These are phyloP conservation scores for Abortiporus biennis DNA, from an alignment of 1,284 basidiomycete species.

Conservation along the genomic window DNA sequence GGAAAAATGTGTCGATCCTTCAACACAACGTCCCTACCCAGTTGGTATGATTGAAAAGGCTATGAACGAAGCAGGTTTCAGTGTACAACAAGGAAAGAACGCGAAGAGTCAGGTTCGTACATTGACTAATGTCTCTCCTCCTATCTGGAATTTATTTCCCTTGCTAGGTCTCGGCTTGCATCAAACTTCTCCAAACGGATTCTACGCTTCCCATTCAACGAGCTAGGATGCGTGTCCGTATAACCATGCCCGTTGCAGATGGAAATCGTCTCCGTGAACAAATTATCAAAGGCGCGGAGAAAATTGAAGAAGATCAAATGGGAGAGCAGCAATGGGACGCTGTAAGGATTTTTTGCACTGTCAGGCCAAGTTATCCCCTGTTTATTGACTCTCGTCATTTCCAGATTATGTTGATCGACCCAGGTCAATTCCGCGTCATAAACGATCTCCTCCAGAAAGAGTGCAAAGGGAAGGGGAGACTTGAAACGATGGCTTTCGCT, in stretches of 20 bases:
- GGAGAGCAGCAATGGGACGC: constrained; percentile 81
- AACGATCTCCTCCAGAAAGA: constrained; percentile 89
- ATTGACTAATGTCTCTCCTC: constrained; percentile 1
- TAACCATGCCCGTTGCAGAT: constrained; percentile 75
- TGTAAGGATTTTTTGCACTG: constrained; percentile 34
- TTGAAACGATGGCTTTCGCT: constrained; percentile 79
- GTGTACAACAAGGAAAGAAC: constrained; percentile 82
- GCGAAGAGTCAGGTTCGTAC: constrained; percentile 82
- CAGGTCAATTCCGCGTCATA: constrained; percentile 84
- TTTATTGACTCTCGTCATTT: constrained; percentile 93
- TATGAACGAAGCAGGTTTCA: constrained; percentile 92
- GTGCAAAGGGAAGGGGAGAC: constrained; percentile 77
- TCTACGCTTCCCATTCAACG: constrained; percentile 88
- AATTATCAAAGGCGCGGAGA: constrained; percentile 71
- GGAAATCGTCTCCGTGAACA: constrained; percentile 70
- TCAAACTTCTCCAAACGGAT: constrained; percentile 77
- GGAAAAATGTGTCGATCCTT: constrained; percentile 93
- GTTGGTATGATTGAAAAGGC: constrained; percentile 98
- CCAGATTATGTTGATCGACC: constrained; percentile 90
- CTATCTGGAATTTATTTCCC: not conserved
- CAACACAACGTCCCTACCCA: constrained; percentile 85
- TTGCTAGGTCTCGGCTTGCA: constrained; percentile 84
- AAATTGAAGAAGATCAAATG: constrained; percentile 81
- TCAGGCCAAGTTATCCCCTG: constrained; percentile 36
- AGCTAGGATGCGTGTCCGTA: constrained; percentile 86